These are phyloP conservation scores for Blastomyces emzantsi DNA, from an alignment of 2,329 filamentous ascomycete species.

Conservation along the genomic window DNA sequence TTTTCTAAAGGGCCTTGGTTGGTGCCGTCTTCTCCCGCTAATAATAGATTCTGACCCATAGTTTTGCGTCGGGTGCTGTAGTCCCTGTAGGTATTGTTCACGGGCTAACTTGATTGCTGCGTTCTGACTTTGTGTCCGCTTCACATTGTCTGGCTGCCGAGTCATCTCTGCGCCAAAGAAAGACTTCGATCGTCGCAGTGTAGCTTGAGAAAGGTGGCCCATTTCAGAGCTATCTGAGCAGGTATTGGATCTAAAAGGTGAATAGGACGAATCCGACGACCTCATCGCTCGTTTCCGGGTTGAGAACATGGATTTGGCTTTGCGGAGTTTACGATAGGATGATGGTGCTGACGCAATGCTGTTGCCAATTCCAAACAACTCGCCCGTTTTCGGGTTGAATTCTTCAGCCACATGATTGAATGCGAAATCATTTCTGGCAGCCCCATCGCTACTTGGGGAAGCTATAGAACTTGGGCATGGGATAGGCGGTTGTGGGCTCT, in stretches of 20 bases:
- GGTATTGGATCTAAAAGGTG: constrained; percentile 7
- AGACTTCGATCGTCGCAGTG: constrained; percentile 36
- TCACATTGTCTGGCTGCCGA: constrained; percentile 17
- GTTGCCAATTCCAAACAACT: constrained; percentile 28
- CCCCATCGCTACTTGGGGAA: not conserved
- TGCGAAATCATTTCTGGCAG: constrained; percentile 12
- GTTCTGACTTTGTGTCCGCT: constrained; percentile 28
- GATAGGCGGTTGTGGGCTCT: not conserved
- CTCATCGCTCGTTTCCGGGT: constrained; percentile 28
- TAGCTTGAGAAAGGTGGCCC: constrained; percentile 16
- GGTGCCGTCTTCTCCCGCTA: constrained; percentile 20
- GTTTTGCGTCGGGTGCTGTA: constrained; percentile 17
- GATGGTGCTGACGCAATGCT: constrained; percentile 35
- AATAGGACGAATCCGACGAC: constrained; percentile 6
- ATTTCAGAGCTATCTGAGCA: constrained; percentile 4
- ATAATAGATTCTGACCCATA: constrained; percentile 22
- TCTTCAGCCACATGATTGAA: constrained; percentile 14
- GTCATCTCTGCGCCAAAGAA: constrained; percentile 29
- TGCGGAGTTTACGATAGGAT: constrained; percentile 40
- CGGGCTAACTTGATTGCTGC: constrained; percentile 36
- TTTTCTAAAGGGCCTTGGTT: constrained; percentile 31
- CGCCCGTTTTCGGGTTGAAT: constrained; percentile 23
- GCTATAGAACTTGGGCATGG: not conserved
- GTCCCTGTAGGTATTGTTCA: constrained; percentile 29
- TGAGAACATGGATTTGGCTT: constrained; percentile 42